Evolutionary conservation across 2,329 filamentous ascomycete species (phyloP).

Genomic region (Coleophoma eucalyptorum): DNA sequence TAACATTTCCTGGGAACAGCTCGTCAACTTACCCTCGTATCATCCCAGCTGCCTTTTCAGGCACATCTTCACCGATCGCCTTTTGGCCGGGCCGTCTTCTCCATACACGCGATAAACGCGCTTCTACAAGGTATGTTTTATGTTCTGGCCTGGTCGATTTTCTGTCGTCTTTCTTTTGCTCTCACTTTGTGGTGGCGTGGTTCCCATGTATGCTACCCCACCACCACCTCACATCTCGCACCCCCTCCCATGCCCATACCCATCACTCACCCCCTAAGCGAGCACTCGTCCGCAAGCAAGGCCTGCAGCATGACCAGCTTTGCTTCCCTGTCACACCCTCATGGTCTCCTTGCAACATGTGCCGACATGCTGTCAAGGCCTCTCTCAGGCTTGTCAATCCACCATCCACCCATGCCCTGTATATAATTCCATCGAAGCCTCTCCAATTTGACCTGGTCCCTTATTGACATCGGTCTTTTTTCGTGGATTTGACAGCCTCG

Average conservation of each 20-base stretch:
- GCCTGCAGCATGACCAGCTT: conserved; percentile 23
- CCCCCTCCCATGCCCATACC: conserved; percentile 8
- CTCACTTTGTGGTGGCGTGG: no score
- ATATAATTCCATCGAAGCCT: conserved; percentile 24
- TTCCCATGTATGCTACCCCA: no score
- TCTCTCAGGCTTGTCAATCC: conserved; percentile 8
- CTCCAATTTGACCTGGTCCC: conserved; percentile 21
- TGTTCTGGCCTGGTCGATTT: no score
- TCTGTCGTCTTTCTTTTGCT: no score
- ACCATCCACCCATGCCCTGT: conserved; percentile 26
- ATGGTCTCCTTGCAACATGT: conserved; percentile 22
- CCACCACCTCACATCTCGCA: conserved; percentile 16
- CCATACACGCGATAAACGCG: no score
- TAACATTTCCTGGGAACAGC: no score
- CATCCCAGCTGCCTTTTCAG: no score
- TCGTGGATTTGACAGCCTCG: conserved; percentile 14
- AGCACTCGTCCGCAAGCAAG: conserved; percentile 20
- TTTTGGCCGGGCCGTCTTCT: no score
- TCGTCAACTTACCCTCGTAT: no score
- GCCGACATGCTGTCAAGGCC: conserved; percentile 16
- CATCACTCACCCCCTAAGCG: conserved; percentile 11
- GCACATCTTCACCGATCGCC: no score
- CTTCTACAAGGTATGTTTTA: no score
- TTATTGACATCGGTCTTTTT: conserved; percentile 17
- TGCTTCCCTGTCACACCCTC: conserved; percentile 16